phyloP scores from a whole-genome alignment of 345 rosid genomes.

The Gynandropsis gynandra region DNA sequence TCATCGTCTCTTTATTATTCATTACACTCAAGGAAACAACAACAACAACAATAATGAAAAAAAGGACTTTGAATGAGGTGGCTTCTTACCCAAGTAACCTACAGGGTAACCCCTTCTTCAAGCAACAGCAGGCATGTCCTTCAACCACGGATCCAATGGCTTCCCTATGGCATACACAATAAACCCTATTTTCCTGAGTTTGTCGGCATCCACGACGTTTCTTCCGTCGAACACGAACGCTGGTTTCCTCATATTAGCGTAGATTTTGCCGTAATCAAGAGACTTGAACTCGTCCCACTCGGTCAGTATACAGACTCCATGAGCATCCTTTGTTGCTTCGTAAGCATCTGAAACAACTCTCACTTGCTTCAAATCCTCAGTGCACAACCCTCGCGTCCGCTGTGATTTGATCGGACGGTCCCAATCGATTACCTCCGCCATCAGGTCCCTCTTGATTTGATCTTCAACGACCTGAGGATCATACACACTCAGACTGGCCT shows the following conservation, averaged over 20 bases:
- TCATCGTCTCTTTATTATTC: too few species aligned
- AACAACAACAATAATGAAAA: too few species aligned
- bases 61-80: too few species aligned
- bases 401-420: too few species aligned
- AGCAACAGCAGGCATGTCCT: constrained; percentile 49
- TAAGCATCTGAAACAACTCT: not conserved
- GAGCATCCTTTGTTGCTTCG: not conserved
- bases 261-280: constrained; percentile 4
- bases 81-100: too few species aligned
- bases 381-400: not conserved
- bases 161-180: constrained; percentile 45
- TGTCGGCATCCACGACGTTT: constrained; percentile 26
- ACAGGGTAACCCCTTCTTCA: too few species aligned
- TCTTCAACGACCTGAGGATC: constrained; percentile 64
- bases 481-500: constrained; percentile 53
- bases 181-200: constrained; percentile 42
- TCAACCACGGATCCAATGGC: constrained; percentile 45
- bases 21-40: too few species aligned
- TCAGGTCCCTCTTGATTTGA: constrained; percentile 51
- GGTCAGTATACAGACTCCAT: not conserved
- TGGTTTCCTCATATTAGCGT: constrained; percentile 20
- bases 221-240: constrained; percentile 46
- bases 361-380: too few species aligned
- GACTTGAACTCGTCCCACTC: not conserved
- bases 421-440: too few species aligned